These are phyloP conservation scores for Aspergillus tubingensis DNA, from an alignment of 2,329 filamentous ascomycete genomes.

Conservation along the genomic window DNA sequence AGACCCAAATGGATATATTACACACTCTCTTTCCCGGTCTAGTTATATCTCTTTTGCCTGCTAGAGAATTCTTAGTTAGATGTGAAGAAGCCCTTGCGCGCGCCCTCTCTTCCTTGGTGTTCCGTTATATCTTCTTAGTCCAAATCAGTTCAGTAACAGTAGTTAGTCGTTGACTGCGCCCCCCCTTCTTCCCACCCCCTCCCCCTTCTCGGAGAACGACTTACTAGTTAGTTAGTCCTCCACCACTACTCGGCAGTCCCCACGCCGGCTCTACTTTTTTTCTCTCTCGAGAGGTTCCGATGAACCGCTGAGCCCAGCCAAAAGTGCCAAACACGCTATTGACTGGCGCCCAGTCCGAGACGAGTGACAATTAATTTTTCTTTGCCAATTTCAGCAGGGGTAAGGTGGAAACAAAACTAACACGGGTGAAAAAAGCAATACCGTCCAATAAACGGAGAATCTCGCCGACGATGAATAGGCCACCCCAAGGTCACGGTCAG, in stretches of 20 bases:
- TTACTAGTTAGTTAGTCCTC: not conserved
- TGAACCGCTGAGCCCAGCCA: slow-evolving; percentile 9
- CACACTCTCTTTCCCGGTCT: not conserved
- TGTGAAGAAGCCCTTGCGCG: not conserved
- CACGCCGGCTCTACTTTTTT: slow-evolving; percentile 8
- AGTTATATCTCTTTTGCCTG: not conserved
- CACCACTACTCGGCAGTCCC: not conserved
- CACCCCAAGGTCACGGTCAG: slow-evolving; percentile 42
- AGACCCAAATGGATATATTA: not conserved
- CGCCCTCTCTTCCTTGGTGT: not conserved
- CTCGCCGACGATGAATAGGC: slow-evolving; percentile 37
- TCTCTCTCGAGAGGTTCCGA: slow-evolving; percentile 7
- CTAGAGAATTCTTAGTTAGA: not conserved
- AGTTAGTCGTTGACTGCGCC: not conserved
- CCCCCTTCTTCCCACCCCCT: not conserved
- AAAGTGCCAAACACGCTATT: slow-evolving; percentile 8
- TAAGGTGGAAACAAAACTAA: slow-evolving; percentile 15
- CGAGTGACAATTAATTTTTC: not conserved
- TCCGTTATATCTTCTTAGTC: not conserved
- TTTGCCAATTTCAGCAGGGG: slow-evolving; percentile 15
- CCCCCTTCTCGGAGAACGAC: not conserved
- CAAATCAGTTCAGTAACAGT: not conserved
- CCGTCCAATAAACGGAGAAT: slow-evolving; percentile 12
- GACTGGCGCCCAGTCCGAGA: slow-evolving; percentile 12
- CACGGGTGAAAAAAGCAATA: slow-evolving; percentile 13